Evolutionary conservation across 768 basidiomycete genomes (phyloP).

Genomic region (Boletus subcaerulescens): DNA sequence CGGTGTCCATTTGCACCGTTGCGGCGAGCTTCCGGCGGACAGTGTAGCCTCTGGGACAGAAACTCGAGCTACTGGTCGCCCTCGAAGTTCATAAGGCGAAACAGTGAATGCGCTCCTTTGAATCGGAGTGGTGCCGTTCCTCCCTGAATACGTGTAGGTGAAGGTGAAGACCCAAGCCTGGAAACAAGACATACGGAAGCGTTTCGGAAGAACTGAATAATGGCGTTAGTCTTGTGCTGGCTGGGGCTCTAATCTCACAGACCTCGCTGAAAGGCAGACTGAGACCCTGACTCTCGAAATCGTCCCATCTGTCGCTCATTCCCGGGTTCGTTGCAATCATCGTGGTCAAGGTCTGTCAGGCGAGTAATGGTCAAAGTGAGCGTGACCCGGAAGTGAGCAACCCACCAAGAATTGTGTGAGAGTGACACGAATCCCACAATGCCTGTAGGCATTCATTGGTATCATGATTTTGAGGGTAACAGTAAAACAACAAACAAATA

Average conservation of each 20-base stretch:
- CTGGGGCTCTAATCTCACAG: background rate
- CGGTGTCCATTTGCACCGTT: conserved; percentile 9
- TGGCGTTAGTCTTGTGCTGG: background rate
- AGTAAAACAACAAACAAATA: conserved; percentile 23
- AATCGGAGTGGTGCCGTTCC: background rate
- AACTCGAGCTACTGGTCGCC: conserved; percentile 11
- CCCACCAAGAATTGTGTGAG: conserved; percentile 28
- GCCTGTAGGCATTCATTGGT: conserved; percentile 15
- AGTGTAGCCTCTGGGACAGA: conserved; percentile 9
- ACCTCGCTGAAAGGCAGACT: conserved; percentile 9
- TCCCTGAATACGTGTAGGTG: conserved; percentile 3
- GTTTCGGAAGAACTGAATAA: background rate
- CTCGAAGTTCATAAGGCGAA: conserved; percentile 1
- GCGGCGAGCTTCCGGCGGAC: conserved; percentile 20
- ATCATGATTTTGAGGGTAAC: background rate
- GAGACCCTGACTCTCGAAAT: background rate
- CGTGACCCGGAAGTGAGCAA: background rate
- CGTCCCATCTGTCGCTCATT: background rate
- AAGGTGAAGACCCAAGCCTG: background rate
- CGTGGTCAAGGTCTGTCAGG: conserved; percentile 26
- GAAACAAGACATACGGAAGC: conserved; percentile 5
- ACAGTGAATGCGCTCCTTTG: background rate
- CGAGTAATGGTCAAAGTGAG: background rate
- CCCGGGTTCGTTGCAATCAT: conserved; percentile 23
- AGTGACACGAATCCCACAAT: conserved; percentile 30